These are phyloP conservation scores for Coccomyxa sp. DNA, from an alignment of 139 green algal species.

Conservation along the genomic window DNA sequence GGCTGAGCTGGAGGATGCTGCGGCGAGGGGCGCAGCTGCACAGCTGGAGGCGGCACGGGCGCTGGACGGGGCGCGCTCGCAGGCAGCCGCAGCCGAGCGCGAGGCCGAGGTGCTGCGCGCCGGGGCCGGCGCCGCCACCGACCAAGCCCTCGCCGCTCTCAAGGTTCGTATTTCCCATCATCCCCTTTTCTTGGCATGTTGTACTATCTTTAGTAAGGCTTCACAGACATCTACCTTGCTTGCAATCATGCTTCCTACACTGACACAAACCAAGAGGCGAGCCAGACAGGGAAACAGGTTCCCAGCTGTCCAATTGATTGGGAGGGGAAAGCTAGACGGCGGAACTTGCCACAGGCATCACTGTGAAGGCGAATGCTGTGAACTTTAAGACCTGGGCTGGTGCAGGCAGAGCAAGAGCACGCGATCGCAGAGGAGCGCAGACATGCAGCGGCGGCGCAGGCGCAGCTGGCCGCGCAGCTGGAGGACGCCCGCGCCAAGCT, in stretches of 20 bases:
- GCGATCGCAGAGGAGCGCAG: not conserved
- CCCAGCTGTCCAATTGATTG: no score
- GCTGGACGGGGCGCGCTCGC: not conserved
- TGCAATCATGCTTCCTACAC: not conserved
- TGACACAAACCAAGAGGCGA: not conserved
- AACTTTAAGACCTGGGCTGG: no score
- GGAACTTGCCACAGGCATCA: no score
- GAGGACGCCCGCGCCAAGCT: not conserved
- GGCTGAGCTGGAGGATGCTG: not conserved
- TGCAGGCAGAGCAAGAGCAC: not conserved
- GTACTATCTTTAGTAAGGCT: not conserved
- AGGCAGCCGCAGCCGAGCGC: not conserved
- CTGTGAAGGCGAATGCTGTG: no score
- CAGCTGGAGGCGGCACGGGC: not conserved
- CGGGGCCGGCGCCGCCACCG: slow-evolving; percentile 4
- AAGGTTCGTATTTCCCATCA: not conserved
- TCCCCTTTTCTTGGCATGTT: not conserved
- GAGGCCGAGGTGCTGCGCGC: slow-evolving; percentile 15
- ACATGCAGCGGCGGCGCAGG: not conserved
- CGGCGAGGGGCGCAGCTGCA: not conserved
- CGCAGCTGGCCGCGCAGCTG: not conserved
- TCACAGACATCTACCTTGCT: not conserved
- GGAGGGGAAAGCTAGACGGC: no score
- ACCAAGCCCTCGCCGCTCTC: slow-evolving; percentile 9
- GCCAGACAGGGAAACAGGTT: no score